phyloP scores from a whole-genome alignment of 2,329 filamentous ascomycete species.

The Talaromyces sp. region DNA sequence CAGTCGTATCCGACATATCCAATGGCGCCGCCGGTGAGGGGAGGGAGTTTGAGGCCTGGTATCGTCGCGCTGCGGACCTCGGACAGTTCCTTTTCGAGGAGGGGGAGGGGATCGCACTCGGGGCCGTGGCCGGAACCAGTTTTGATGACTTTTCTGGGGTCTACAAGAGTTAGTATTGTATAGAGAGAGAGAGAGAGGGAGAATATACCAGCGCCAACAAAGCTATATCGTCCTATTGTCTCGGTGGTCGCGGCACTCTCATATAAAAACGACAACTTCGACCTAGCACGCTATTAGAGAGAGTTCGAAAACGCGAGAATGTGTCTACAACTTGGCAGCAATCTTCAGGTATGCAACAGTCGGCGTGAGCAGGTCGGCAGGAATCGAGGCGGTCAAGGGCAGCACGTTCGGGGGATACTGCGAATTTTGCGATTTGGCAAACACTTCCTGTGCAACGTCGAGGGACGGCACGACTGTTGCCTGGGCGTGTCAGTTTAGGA shows the following conservation, averaged over 20 bases:
- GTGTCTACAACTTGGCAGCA: conserved; percentile 57
- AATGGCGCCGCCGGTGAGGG: conserved; percentile 85
- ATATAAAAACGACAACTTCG: conserved; percentile 85
- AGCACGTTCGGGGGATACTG: conserved; percentile 68
- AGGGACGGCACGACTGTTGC: conserved; percentile 56
- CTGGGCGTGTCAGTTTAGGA: conserved; percentile 28
- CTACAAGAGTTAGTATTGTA: conserved; percentile 25
- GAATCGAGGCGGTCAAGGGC: conserved; percentile 76
- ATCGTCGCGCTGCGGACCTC: conserved; percentile 76
- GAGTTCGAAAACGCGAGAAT: too few relatives aligned
- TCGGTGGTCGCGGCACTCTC: conserved; percentile 91
- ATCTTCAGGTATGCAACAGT: conserved; percentile 94
- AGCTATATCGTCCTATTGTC: conserved; percentile 90
- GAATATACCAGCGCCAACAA: conserved; percentile 69
- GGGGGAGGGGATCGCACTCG: conserved; percentile 75
- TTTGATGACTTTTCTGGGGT: conserved; percentile 70
- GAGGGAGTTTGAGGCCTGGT: conserved; percentile 75
- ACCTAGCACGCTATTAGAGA: conserved; percentile 29
- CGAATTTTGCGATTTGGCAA: conserved; percentile 47
- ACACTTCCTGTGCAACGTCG: conserved; percentile 53
- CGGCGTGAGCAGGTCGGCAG: conserved; percentile 88
- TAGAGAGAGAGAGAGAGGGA: too few relatives aligned
- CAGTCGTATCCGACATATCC: conserved; percentile 98
- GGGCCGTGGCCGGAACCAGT: conserved; percentile 85
- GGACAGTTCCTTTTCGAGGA: conserved; percentile 73